Evolutionary conservation across 306 rosid species (phyloP), one percentile per base, ranked within the genome.

Genomic region (Cucumis melo): DNA sequence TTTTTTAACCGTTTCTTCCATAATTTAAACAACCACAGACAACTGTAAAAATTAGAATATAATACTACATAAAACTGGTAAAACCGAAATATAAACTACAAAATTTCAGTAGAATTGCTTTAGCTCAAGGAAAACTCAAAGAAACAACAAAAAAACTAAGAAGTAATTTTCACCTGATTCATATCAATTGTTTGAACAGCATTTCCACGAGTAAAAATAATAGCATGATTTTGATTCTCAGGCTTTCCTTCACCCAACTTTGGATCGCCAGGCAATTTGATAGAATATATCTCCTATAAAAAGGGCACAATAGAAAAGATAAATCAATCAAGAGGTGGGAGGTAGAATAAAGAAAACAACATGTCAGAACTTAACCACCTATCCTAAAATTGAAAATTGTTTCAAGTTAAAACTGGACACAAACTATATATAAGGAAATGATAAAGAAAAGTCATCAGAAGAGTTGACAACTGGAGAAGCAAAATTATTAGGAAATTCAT

Each of bases 161-260:
- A 64, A 62, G 51, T 53, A 63, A 46, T 8, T 17, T 36, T 85
- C 82, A 94, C 98, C 97, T 94, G 98, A 87, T 94, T 91, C 97
- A 94, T 91, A 82, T 94, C 98, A 80, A 94, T 91, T 68, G 98
- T 90, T 86, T 94, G 98, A 78, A 94, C 72, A 17, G 97, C 98
- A 86, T 87, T 91, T 77, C 98, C 98, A 73, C 98, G 98, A 19
- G 98, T 94, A 86, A 94, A 94, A 78, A 91, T 82, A 77, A 94
- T 78, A 38, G 97, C 98, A 81, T 94, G 98, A 77, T 94, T 94
- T 82, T 94, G 98, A 78, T 94, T 94, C 85, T 94, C 98, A 0
- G 98, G 96, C 83, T 94, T 94, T 86, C 97, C 98, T 91, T 94
- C 98, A 59, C 97, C 98, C 73, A 94, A 64, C 81, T 91, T 90